Conservation (phyloP, 2,329 filamentous ascomycete genomes). For the Ceratocystis diversiconidia region DNA sequence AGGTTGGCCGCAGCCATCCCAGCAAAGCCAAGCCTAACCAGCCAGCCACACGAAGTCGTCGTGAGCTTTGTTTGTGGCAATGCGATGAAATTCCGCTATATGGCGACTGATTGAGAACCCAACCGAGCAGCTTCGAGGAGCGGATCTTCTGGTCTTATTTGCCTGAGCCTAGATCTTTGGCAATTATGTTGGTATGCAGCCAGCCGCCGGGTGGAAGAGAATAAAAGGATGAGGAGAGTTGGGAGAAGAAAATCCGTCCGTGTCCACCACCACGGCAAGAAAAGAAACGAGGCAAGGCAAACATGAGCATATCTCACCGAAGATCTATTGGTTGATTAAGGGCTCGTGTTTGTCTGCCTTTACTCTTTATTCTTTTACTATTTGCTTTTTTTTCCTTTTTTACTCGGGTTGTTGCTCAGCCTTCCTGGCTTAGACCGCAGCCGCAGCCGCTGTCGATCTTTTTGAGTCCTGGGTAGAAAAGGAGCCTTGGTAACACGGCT, state of each 20-base stretch:
- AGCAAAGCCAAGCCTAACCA: neutral
- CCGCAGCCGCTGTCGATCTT: neutral
- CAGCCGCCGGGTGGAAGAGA: neutral
- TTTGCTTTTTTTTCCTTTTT: too few relatives aligned
- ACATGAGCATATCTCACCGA: neutral
- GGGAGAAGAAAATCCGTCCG: neutral
- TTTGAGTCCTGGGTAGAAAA: neutral
- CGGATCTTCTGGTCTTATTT: neutral
- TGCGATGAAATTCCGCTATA: too few relatives aligned
- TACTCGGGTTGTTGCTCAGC: neutral
- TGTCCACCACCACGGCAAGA: neutral
- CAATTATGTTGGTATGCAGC: too few relatives aligned
- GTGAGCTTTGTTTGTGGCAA: neutral
- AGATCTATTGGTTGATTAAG: neutral
- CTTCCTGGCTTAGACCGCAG: neutral
- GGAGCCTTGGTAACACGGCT: neutral
- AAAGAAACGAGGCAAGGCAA: neutral
- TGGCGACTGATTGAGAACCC: neutral
- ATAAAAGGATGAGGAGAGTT: neutral
- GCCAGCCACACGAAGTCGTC: slow-evolving; percentile 3
- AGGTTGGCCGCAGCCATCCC: neutral
- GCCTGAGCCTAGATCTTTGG: too few relatives aligned
- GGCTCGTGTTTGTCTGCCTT: neutral
- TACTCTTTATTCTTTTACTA: too few relatives aligned
- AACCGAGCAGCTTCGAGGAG: neutral